These are phyloP conservation scores for Syzygium malaccense DNA, from an alignment of 441 rosid species.

Conservation along the genomic window DNA sequence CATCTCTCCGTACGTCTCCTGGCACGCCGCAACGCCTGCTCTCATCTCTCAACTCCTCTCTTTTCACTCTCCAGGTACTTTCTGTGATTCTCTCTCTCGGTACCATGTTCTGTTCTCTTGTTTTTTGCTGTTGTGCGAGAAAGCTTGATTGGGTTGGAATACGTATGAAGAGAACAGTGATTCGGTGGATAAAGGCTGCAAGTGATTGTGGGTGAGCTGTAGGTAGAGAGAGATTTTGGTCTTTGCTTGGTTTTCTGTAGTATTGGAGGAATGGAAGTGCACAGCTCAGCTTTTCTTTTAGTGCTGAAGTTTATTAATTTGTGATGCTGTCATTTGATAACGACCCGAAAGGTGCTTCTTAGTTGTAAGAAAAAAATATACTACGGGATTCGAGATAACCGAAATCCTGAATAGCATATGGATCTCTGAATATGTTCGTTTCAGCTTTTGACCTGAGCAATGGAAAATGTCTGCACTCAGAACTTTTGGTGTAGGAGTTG, in stretches of 20 bases:
- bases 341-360: not conserved
- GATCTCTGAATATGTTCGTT: not conserved
- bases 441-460: not conserved
- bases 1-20: conserved; percentile 56
- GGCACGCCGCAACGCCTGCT: conserved; percentile 59
- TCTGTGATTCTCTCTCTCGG: not conserved
- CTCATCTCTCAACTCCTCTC: conserved; percentile 45
- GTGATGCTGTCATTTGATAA: not conserved
- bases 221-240: not conserved
- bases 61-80: conserved; percentile 60
- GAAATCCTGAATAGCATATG: not conserved
- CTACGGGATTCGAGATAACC: not conserved
- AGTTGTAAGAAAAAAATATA: not conserved
- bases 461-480: not conserved
- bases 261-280: not conserved
- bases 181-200: not conserved
- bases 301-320: not conserved
- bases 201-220: not conserved
- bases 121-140: not conserved
- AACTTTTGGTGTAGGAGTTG: not conserved
- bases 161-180: not conserved
- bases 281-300: not conserved
- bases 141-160: not conserved
- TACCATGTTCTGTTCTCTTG: not conserved
- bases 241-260: not conserved